phyloP scores from a whole-genome alignment of 192 early-diverging fungal genomes.

The Neocallimastix lanati region DNA sequence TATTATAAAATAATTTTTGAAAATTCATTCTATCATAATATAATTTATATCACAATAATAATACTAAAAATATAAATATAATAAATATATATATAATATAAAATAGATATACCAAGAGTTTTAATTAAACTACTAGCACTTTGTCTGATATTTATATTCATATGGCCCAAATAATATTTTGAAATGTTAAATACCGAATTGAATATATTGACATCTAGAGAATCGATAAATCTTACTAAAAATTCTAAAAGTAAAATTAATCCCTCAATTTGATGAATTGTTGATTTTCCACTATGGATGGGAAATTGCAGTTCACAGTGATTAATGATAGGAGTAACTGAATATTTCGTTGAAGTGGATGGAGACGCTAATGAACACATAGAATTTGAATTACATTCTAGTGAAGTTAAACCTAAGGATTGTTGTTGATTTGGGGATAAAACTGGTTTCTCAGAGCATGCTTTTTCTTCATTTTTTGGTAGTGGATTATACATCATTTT shows the following conservation, averaged over 20 bases:
- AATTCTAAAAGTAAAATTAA: neutral
- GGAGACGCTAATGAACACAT: neutral
- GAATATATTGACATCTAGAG: neutral
- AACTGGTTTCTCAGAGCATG: neutral
- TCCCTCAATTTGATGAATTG: neutral
- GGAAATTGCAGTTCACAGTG: neutral
- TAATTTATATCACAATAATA: too few relatives aligned
- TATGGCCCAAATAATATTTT: neutral
- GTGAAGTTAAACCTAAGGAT: neutral
- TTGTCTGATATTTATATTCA: neutral
- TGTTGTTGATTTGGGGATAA: neutral
- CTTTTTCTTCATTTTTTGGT: neutral
- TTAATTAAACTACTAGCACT: neutral
- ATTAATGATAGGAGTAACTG: neutral
- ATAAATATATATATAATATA: too few relatives aligned
- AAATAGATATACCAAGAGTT: neutral
- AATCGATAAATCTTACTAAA: neutral
- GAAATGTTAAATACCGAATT: neutral
- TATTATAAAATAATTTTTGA: too few relatives aligned
- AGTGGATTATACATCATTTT: neutral
- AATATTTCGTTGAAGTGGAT: neutral
- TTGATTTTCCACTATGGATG: neutral
- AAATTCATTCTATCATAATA: too few relatives aligned
- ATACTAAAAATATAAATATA: too few relatives aligned
- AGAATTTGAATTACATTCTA: neutral